phyloP scores from a whole-genome alignment of 108 stramenopile species.

The Thalassiosira profunda region DNA sequence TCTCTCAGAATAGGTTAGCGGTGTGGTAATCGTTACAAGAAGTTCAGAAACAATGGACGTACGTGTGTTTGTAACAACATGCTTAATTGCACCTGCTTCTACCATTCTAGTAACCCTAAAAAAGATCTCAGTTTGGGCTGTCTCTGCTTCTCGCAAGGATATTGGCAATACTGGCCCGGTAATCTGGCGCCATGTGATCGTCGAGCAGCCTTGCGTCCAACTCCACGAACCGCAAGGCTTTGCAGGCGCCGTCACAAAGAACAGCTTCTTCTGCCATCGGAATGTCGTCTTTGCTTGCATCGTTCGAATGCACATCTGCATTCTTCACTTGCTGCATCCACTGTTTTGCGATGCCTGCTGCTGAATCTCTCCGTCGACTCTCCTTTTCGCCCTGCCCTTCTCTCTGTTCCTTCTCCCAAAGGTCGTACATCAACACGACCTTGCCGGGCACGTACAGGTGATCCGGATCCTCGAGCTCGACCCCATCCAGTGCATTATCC shows the following conservation, averaged over 20 bases:
- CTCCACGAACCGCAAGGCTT: constrained; percentile 31
- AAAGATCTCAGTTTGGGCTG: no score
- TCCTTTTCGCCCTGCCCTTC: background rate
- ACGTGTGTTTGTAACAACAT: no score
- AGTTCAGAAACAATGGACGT: no score
- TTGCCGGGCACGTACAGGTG: constrained; percentile 55
- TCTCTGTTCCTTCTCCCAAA: constrained; percentile 25
- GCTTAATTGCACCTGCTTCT: no score
- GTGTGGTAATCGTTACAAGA: no score
- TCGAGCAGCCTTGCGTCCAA: constrained; percentile 34
- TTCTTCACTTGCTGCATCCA: background rate
- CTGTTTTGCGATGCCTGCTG: background rate
- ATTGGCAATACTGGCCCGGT: constrained; percentile 26
- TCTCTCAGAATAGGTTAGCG: no score
- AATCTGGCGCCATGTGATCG: constrained; percentile 37
- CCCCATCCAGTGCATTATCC: constrained; percentile 4
- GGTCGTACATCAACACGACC: constrained; percentile 44
- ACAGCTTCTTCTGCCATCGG: constrained; percentile 16
- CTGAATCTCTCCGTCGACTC: background rate
- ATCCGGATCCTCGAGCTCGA: constrained; percentile 37
- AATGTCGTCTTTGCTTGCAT: background rate
- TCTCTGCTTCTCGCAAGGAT: no score
- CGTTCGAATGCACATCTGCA: background rate
- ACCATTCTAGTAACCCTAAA: no score
- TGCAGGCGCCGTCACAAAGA: constrained; percentile 24